These are phyloP conservation scores for Quercus bicolor DNA, from an alignment of 306 rosid genomes.

Conservation along the genomic window DNA sequence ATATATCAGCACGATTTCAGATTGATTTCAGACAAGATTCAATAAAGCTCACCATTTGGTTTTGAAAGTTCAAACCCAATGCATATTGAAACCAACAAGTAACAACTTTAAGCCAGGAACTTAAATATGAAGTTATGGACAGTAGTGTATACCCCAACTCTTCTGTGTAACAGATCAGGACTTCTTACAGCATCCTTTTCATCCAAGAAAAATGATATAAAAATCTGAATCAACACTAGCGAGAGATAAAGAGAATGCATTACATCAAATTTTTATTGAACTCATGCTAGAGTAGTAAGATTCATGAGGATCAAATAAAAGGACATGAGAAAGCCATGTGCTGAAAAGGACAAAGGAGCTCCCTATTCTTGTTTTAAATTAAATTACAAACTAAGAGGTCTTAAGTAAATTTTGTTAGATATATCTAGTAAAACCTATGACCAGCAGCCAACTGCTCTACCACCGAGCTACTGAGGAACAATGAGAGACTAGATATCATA, in stretches of 20 bases:
- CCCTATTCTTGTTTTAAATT: background rate
- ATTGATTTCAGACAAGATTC: too few relatives aligned
- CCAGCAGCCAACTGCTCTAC: too few relatives aligned
- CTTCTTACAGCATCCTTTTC: slow-evolving; percentile 50
- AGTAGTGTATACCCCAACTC: too few relatives aligned
- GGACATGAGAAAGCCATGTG: background rate
- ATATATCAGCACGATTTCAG: too few relatives aligned
- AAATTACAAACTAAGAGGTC: background rate
- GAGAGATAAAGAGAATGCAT: background rate
- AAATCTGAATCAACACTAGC: slow-evolving; percentile 11
- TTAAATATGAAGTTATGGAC: too few relatives aligned
- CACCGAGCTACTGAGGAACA: too few relatives aligned
- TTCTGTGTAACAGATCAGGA: too few relatives aligned
- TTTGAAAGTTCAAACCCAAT: too few relatives aligned
- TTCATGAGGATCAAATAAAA: background rate
- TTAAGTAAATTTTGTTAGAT: background rate
- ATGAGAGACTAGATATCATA: too few relatives aligned
- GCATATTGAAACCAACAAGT: too few relatives aligned
- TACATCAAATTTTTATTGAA: background rate
- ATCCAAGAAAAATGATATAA: slow-evolving; percentile 44
- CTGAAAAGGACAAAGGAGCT: background rate
- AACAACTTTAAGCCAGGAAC: too few relatives aligned
- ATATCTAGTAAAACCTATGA: background rate
- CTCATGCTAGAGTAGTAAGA: background rate
- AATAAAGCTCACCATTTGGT: too few relatives aligned